Conservation (phyloP, 2,329 filamentous ascomycete species). For the Davidsoniella neocaledoniae region DNA sequence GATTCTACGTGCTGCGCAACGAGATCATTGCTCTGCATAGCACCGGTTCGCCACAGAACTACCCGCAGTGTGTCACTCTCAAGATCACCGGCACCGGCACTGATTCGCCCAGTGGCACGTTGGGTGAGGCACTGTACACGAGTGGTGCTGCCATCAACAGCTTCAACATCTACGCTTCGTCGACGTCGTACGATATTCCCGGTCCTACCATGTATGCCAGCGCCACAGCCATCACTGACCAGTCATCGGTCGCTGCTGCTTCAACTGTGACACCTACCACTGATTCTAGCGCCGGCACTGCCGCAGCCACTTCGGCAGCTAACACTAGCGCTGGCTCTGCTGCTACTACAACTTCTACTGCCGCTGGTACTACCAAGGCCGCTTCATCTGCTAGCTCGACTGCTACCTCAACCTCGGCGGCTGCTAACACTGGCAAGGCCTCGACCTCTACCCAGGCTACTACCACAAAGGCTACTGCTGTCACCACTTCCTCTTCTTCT, state of each 20-base stretch:
- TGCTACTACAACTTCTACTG: background rate
- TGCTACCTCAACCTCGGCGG: background rate
- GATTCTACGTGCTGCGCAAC: constrained; percentile 37
- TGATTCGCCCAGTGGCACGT: constrained; percentile 16
- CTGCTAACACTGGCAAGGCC: background rate
- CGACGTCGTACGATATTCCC: constrained; percentile 6
- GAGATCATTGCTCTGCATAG: constrained; percentile 40
- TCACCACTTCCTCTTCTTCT: constrained; percentile 2
- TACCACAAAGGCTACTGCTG: background rate
- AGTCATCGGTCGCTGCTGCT: constrained; percentile 23
- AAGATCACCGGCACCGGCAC: constrained; percentile 26
- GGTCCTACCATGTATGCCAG: constrained; percentile 10
- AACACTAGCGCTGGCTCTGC: background rate
- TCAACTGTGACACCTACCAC: constrained; percentile 24
- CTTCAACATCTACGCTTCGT: constrained; percentile 20
- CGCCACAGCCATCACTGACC: constrained; percentile 3
- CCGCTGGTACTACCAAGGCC: background rate
- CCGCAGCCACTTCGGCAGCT: constrained; percentile 18
- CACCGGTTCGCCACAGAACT: constrained; percentile 29
- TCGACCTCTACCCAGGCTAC: background rate
- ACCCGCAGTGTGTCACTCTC: constrained; percentile 36
- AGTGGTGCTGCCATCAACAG: constrained; percentile 20
- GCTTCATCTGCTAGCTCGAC: background rate
- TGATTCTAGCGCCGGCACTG: constrained; percentile 26
- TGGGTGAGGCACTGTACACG: constrained; percentile 22